Percentiles rank a stretch among this genome's conserved stretches.
These are phyloP conservation scores for Castanea crenata DNA, from an alignment of 306 rosid genomes.

Conservation along the genomic window DNA sequence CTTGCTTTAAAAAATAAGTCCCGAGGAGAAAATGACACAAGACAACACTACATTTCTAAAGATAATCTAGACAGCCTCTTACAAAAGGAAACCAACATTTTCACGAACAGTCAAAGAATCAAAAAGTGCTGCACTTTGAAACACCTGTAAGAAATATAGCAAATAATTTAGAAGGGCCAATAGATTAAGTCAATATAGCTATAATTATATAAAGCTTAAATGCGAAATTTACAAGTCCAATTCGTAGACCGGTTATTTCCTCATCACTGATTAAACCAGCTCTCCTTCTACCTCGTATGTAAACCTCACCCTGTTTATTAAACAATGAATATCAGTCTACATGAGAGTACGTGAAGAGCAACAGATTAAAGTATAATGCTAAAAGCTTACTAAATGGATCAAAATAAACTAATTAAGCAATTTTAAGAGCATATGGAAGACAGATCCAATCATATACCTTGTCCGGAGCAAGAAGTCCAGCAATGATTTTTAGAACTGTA, in stretches of 20 bases:
- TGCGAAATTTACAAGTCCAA: conserved; percentile 70
- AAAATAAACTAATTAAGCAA: not conserved
- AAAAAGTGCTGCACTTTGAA: conserved; percentile 99
- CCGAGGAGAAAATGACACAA: not conserved
- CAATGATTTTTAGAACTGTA: conserved; percentile 81
- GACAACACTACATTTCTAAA: conserved; percentile 20
- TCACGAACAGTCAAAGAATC: conserved; percentile 95
- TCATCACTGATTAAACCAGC: conserved; percentile 86
- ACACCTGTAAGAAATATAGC: conserved; percentile 57
- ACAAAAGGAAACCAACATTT: conserved; percentile 99
- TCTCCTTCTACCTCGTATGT: conserved; percentile 81
- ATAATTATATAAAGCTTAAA: not conserved
- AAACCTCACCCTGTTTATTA: conserved; percentile 84
- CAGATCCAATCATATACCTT: conserved; percentile 38
- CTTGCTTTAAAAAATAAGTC: not conserved
- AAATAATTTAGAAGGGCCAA: not conserved
- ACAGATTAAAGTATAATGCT: not conserved
- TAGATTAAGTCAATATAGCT: not conserved
- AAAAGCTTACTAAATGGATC: not conserved
- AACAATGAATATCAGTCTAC: conserved; percentile 11
- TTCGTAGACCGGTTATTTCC: conserved; percentile 83
- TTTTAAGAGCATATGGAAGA: not conserved
- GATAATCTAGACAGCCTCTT: conserved; percentile 36
- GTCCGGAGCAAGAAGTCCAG: conserved; percentile 96
- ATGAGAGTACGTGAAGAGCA: not conserved